Evolutionary conservation across 331 rosid genomes (phyloP), one percentile per base, ranked within the genome.

Genomic region (Pyrus hybrid): DNA sequence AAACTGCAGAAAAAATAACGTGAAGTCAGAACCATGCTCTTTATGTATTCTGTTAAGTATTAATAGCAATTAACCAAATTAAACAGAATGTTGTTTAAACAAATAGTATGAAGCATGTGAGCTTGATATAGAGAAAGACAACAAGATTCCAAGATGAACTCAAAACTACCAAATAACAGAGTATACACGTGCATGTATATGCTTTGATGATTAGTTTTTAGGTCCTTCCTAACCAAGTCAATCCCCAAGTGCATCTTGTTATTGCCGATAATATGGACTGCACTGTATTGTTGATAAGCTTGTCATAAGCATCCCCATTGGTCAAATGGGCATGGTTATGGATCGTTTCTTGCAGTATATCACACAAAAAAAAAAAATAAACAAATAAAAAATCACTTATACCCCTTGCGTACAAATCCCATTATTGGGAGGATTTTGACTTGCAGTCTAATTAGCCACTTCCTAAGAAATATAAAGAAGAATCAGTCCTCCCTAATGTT

Each of bases 1-100:
- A 93, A 81, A 82, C 97, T 91, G 97, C 90, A 80, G n/a, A 58
- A 53, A 71, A 73, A 8, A 63, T 45, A 81, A 53, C 23, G 74
- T 71, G 75, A 73, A 78, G 81, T 77, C 73, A 85, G 87, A 63
- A 22, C 45, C 65, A 68, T 29, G 49, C 5, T 33, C 54, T 58
- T 30, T 35, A 32, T 11, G 33, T 23, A 30, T 47, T 33, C 35
- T 11, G 25, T 22, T 9, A 56, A n/a, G 62, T n/a, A 21, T 22
- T 28, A 21, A 32, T 45, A 45, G 67, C 21, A 77, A 61, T 8
- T 12, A 22, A 25, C n/a, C 63, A 17, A 66, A 41, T n/a, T 53
- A 72, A 10, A 66, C 26, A 28, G 30, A 22, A 76, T 14, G 56
- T 67, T 58, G 62, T 17, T 3, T 6, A 10, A 35, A n/a, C 20